Conservation (phyloP, 1,284 basidiomycete genomes). For the Rhodotorula mucilaginosa region DNA sequence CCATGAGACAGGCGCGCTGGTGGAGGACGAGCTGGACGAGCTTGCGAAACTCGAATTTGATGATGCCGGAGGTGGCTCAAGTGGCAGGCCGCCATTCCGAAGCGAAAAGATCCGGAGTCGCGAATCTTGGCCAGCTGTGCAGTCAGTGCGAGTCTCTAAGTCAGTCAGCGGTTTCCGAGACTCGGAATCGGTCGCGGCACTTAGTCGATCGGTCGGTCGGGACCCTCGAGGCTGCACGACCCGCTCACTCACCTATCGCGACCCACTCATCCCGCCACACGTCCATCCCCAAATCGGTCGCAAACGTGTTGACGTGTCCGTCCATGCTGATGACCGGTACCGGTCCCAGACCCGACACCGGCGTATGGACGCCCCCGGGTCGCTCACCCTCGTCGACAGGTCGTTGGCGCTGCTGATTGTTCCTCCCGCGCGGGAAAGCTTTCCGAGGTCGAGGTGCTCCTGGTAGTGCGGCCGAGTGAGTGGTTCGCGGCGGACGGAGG, state of each 20-base stretch:
- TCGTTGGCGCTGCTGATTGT: background rate
- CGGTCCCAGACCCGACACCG: background rate
- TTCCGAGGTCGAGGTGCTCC: background rate
- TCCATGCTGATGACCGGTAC: background rate
- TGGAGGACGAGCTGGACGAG: background rate
- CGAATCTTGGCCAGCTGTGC: constrained; percentile 28
- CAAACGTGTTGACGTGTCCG: constrained; percentile 26
- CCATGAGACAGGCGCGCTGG: background rate
- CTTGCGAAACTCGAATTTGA: background rate
- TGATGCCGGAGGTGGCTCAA: background rate
- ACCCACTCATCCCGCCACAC: constrained; percentile 31
- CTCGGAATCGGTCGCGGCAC: too few relatives aligned
- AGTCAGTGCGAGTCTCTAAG: background rate
- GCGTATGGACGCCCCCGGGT: background rate
- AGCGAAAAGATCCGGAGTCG: constrained; percentile 31
- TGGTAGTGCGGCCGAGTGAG: background rate
- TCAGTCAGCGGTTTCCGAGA: background rate
- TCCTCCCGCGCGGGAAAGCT: background rate
- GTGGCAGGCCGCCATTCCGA: constrained; percentile 9
- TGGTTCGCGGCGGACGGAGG: background rate
- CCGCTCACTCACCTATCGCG: constrained; percentile 11
- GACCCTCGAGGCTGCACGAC: too few relatives aligned
- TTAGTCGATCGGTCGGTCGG: too few relatives aligned
- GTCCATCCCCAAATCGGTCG: constrained; percentile 24
- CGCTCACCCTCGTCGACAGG: background rate